Conservation (phyloP, 495 filamentous ascomycete genomes). For the Daldinia decipiens region DNA sequence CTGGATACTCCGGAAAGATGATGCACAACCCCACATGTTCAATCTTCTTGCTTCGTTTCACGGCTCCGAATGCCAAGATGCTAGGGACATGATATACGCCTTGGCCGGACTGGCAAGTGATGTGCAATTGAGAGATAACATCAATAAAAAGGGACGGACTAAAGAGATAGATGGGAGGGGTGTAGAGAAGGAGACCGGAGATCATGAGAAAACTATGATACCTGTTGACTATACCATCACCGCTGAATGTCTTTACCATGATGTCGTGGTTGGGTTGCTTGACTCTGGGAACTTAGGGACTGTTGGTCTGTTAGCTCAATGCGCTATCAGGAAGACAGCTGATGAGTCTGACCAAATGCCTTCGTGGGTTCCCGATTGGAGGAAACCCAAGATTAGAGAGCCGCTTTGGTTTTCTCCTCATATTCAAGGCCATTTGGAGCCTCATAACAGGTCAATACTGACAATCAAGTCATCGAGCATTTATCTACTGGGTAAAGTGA, state of each 20-base stretch:
- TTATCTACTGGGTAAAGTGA: not conserved
- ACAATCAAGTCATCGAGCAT: not conserved
- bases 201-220: not conserved
- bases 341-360: not conserved
- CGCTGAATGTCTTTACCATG: not conserved
- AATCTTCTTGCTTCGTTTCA: not conserved
- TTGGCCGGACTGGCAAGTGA: not conserved
- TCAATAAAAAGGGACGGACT: not conserved
- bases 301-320: not conserved
- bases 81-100: not conserved
- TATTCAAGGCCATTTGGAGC: not conserved
- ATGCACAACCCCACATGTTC: not conserved
- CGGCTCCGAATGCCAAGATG: not conserved
- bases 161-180: not conserved
- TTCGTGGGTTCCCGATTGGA: not conserved
- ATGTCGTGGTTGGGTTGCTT: not conserved
- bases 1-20: not conserved
- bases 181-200: not conserved
- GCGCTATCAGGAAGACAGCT: not conserved
- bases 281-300: not conserved
- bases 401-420: not conserved
- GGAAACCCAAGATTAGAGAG: not conserved
- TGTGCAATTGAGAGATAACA: not conserved
- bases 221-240: not conserved
- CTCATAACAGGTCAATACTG: not conserved